Evolutionary conservation across 2,329 filamentous ascomycete genomes (phyloP).

Genomic region (Chaetomium globosum): DNA sequence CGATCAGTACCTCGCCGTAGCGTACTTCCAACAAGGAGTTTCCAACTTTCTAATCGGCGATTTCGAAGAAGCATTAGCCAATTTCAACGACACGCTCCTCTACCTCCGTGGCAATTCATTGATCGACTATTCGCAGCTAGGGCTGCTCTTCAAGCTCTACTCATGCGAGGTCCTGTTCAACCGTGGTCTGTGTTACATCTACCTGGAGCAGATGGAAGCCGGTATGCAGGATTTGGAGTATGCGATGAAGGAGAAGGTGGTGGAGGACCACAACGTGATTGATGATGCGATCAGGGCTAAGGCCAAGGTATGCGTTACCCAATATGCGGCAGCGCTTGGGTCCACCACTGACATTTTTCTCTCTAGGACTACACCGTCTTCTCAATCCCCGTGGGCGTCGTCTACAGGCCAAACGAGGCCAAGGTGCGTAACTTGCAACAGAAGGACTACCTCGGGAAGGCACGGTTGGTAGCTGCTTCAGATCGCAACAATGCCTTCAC

Average conservation of each 20-base stretch:
- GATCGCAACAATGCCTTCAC: constrained; percentile 80
- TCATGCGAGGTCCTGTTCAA: constrained; percentile 99
- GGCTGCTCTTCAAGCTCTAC: constrained; percentile 92
- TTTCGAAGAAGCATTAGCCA: constrained; percentile 94
- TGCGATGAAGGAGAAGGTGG: constrained; percentile 93
- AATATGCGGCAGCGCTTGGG: background rate
- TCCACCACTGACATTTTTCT: constrained; percentile 8
- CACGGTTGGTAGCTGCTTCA: constrained; percentile 86
- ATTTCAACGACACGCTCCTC: constrained; percentile 96
- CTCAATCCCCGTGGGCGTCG: constrained; percentile 92
- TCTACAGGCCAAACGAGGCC: constrained; percentile 94
- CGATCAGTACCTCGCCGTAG: constrained; percentile 94
- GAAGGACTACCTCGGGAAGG: constrained; percentile 96
- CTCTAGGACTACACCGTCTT: constrained; percentile 92
- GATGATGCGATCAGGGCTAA: constrained; percentile 93
- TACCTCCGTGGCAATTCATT: constrained; percentile 95
- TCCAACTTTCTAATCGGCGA: constrained; percentile 97
- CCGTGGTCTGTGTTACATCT: constrained; percentile 94
- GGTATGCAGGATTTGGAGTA: constrained; percentile 90
- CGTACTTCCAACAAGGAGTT: constrained; percentile 97
- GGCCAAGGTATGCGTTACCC: constrained; percentile 66
- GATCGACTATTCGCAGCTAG: constrained; percentile 96
- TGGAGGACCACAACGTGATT: constrained; percentile 95
- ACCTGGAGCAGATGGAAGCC: constrained; percentile 85
- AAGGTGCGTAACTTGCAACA: constrained; percentile 98